phyloP scores from a whole-genome alignment of 495 filamentous ascomycete genomes.

The Halenospora varia region DNA sequence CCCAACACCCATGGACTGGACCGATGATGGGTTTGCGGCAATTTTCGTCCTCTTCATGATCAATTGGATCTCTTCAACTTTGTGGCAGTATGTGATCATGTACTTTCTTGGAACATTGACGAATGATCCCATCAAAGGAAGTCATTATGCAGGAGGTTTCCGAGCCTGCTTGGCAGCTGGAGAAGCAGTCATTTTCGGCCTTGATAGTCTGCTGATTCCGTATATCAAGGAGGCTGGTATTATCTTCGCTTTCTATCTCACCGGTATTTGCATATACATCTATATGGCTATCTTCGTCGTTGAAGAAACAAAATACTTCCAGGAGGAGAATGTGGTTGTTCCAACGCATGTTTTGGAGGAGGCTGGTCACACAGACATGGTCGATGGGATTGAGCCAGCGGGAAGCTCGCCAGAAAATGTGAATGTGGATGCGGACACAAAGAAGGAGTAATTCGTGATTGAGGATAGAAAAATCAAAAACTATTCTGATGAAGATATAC shows the following conservation, averaged over 20 bases:
- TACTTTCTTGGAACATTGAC: slow-evolving; percentile 5
- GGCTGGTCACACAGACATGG: not conserved
- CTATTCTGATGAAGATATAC: no score
- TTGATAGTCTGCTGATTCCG: slow-evolving; percentile 1
- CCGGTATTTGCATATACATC: not conserved
- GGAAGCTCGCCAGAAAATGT: no score
- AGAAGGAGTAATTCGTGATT: no score
- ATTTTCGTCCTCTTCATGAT: no score
- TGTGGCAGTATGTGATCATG: slow-evolving; percentile 1
- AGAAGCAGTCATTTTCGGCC: not conserved
- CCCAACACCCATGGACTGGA: no score
- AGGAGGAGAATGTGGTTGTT: not conserved
- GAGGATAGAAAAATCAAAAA: no score
- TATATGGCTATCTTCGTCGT: slow-evolving; percentile 3
- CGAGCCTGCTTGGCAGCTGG: not conserved
- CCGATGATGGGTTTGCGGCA: no score
- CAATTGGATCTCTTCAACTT: no score
- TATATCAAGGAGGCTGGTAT: slow-evolving; percentile 6
- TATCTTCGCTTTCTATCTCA: slow-evolving; percentile 1
- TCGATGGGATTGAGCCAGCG: not conserved
- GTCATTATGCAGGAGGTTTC: not conserved
- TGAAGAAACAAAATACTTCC: slow-evolving; percentile 5
- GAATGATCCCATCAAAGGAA: not conserved
- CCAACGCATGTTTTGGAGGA: slow-evolving; percentile 2
- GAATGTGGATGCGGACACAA: no score